These are phyloP conservation scores for Lasiodiplodia theobromae DNA, from an alignment of 2,329 filamentous ascomycete species.

Conservation along the genomic window DNA sequence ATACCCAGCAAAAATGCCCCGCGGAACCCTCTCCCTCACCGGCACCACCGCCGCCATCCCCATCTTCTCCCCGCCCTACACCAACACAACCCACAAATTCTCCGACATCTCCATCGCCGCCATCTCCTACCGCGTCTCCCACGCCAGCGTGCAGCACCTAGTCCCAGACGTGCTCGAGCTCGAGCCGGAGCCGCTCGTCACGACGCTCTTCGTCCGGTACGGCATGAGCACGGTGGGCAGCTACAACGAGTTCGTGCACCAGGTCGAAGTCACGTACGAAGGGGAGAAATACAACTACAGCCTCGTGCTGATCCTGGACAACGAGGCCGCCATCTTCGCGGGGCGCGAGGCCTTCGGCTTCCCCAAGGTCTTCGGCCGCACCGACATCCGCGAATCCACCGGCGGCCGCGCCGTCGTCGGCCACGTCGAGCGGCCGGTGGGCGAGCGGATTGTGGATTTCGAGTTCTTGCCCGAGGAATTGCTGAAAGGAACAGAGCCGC, in stretches of 20 bases:
- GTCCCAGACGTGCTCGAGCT: neutral
- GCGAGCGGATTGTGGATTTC: neutral
- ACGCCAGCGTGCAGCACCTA: neutral
- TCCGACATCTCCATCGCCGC: neutral
- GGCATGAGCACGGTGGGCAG: constrained; percentile 23
- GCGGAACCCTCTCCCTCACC: neutral
- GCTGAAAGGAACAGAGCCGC: neutral
- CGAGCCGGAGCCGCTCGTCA: neutral
- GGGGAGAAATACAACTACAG: constrained; percentile 17
- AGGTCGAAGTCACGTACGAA: constrained; percentile 13
- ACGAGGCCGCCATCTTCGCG: constrained; percentile 26
- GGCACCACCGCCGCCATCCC: neutral
- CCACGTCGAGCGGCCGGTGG: neutral
- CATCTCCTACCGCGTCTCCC: constrained; percentile 2
- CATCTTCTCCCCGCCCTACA: neutral
- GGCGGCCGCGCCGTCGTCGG: neutral
- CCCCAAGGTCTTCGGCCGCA: constrained; percentile 27
- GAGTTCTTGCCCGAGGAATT: neutral
- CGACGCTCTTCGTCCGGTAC: neutral
- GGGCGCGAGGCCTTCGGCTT: constrained; percentile 24
- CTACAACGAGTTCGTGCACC: constrained; percentile 25
- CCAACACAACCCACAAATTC: neutral
- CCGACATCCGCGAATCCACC: neutral
- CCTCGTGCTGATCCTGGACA: constrained; percentile 22
- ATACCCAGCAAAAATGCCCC: neutral